phyloP scores from a whole-genome alignment of 768 basidiomycete genomes.

The Leccinum pellstonianum region DNA sequence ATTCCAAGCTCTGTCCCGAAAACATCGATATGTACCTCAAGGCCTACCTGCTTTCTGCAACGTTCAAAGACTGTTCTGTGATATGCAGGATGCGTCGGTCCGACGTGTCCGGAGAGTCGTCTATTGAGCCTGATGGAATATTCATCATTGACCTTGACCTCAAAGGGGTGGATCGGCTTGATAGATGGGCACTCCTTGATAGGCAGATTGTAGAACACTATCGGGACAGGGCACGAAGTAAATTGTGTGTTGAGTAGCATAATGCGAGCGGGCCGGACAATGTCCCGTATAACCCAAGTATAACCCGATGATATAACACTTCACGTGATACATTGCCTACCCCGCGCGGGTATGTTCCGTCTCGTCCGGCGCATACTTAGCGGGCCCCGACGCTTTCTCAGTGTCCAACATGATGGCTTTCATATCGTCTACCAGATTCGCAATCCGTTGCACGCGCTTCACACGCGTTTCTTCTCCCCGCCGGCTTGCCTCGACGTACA shows the following conservation, averaged over 20 bases:
- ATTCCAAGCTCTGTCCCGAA: slow-evolving; percentile 38
- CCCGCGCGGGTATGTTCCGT: slow-evolving; percentile 16
- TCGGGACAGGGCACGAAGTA: slow-evolving; percentile 12
- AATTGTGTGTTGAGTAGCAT: slow-evolving; percentile 23
- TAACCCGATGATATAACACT: not conserved
- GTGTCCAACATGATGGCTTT: slow-evolving; percentile 12
- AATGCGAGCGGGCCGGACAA: no score
- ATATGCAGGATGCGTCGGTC: slow-evolving; percentile 40
- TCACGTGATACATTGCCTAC: slow-evolving; percentile 8
- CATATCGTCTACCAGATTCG: slow-evolving; percentile 13
- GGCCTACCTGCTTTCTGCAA: slow-evolving; percentile 84
- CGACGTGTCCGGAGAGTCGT: slow-evolving; percentile 25
- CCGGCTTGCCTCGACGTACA: slow-evolving; percentile 56
- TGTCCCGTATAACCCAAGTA: no score
- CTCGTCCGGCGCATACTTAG: no score
- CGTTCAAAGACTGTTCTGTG: slow-evolving; percentile 95
- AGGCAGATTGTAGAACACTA: slow-evolving; percentile 56
- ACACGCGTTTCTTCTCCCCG: slow-evolving; percentile 1
- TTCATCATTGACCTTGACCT: slow-evolving; percentile 86
- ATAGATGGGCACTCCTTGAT: slow-evolving; percentile 75
- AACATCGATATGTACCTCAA: slow-evolving; percentile 62
- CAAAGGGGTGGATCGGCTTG: slow-evolving; percentile 65
- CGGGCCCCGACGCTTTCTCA: not conserved
- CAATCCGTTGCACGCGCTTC: slow-evolving; percentile 4
- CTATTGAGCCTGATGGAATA: slow-evolving; percentile 38